These are phyloP conservation scores for Paralagenidium karlingii DNA, from an alignment of 352 stramenopile genomes.

Conservation along the genomic window DNA sequence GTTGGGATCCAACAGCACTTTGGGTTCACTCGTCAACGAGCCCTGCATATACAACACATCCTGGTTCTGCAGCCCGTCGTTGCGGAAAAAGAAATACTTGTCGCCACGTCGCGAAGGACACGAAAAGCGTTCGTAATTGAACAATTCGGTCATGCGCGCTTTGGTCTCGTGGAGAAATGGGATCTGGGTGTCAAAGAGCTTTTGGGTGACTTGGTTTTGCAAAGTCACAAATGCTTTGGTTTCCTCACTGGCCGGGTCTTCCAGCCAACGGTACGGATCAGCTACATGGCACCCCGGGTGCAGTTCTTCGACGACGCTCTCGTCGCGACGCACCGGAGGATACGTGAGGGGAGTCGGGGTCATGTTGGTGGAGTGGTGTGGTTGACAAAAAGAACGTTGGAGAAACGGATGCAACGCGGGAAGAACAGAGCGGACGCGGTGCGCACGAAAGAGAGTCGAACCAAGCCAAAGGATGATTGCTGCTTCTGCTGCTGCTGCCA, in stretches of 20 bases:
- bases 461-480: too few relatives aligned
- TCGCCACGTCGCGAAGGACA: conserved; percentile 53
- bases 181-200: conserved; percentile 37
- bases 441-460: too few relatives aligned
- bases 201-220: conserved; percentile 59
- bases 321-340: conserved; percentile 26
- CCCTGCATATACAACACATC: conserved; percentile 82
- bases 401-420: too few relatives aligned
- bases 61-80: conserved; percentile 83
- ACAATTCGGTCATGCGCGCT: conserved; percentile 65
- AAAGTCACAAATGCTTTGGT: conserved; percentile 68
- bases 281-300: conserved; percentile 30
- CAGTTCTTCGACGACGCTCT: conserved; percentile 32
- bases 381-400: too few relatives aligned
- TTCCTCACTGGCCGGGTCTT: conserved; percentile 67
- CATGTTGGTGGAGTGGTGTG: too few relatives aligned
- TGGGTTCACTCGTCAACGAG: conserved; percentile 34
- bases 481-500: too few relatives aligned
- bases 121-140: conserved; percentile 84
- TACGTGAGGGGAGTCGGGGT: conserved; percentile 11
- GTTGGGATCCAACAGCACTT: conserved; percentile 78
- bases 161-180: conserved; percentile 64
- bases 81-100: conserved; percentile 75
- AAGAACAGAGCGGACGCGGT: too few relatives aligned
- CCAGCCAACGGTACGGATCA: conserved; percentile 66